phyloP scores from a whole-genome alignment of 768 basidiomycete genomes.

The Lactarius indigo region DNA sequence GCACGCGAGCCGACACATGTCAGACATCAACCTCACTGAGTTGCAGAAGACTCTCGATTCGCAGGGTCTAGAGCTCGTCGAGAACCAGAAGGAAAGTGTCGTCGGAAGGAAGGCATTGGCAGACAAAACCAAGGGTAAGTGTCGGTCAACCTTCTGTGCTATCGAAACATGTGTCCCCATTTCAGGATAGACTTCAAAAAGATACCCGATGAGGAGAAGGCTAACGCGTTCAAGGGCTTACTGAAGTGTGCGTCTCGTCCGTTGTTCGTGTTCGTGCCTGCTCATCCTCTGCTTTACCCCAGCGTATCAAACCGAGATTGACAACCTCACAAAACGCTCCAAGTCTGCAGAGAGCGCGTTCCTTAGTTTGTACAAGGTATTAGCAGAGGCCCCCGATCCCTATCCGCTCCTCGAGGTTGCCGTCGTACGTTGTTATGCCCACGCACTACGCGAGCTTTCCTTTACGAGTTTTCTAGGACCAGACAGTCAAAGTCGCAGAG shows the following conservation, averaged over 20 bases:
- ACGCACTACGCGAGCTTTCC: not conserved
- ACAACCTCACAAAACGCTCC: conserved; percentile 88
- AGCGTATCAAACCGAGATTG: conserved; percentile 98
- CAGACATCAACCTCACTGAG: conserved; percentile 85
- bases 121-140: conserved; percentile 90
- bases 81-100: conserved; percentile 97
- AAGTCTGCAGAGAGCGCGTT: conserved; percentile 94
- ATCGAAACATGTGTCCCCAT: not conserved
- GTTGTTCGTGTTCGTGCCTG: not conserved
- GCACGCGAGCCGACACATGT: not conserved
- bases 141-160: not conserved
- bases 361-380: conserved; percentile 91
- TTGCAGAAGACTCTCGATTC: conserved; percentile 90
- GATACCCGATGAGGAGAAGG: conserved; percentile 86
- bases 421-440: conserved; percentile 50
- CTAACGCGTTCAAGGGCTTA: conserved; percentile 81
- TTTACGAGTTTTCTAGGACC: conserved; percentile 55
- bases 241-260: conserved; percentile 62
- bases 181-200: conserved; percentile 86
- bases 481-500: conserved; percentile 87
- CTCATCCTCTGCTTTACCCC: conserved; percentile 8
- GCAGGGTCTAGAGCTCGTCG: conserved; percentile 93
- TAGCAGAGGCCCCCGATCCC: conserved; percentile 97
- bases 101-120: conserved; percentile 91
- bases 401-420: conserved; percentile 95